phyloP scores from a whole-genome alignment of 192 early-diverging fungal species.

The Rhizophlyctis rosea region DNA sequence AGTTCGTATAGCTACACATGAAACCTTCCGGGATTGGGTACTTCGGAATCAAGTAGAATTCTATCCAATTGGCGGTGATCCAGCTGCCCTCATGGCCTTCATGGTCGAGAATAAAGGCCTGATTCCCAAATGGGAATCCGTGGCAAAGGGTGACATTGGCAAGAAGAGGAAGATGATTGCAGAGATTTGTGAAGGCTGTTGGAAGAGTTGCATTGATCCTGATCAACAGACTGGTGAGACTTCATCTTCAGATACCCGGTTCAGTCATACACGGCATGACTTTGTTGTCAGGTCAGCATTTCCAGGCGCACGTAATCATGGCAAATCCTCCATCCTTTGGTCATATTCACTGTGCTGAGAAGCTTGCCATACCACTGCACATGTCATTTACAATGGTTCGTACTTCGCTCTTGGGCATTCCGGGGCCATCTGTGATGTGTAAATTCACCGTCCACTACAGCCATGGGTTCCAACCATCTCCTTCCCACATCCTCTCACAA shows the following conservation, averaged over 20 bases:
- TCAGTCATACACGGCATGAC: too few relatives aligned
- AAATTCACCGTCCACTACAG: conserved; percentile 16
- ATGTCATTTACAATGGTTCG: conserved; percentile 7
- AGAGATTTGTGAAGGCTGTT: conserved; percentile 18
- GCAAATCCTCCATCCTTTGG: conserved; percentile 66
- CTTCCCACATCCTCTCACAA: conserved; percentile 31
- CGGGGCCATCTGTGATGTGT: too few relatives aligned
- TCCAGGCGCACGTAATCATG: conserved; percentile 55
- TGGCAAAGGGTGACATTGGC: conserved; percentile 9
- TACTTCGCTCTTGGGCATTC: conserved; percentile 15
- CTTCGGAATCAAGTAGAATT: conserved; percentile 68
- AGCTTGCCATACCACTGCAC: conserved; percentile 48
- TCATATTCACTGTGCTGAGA: conserved; percentile 70
- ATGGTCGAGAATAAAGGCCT: conserved; percentile 54
- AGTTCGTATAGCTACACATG: conserved; percentile 63
- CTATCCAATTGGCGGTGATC: conserved; percentile 61
- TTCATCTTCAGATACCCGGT: too few relatives aligned
- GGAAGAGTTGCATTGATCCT: conserved; percentile 19
- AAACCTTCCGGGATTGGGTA: conserved; percentile 65
- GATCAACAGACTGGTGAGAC: conserved; percentile 15
- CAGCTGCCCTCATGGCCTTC: conserved; percentile 57
- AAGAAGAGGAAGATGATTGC: conserved; percentile 22
- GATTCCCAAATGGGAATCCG: conserved; percentile 16
- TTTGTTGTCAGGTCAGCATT: conserved; percentile 14
- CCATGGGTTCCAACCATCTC: conserved; percentile 24